Evolutionary conservation across 441 rosid species (phyloP), one percentile per base, ranked within the genome.

Genomic region (Croton setiger): DNA sequence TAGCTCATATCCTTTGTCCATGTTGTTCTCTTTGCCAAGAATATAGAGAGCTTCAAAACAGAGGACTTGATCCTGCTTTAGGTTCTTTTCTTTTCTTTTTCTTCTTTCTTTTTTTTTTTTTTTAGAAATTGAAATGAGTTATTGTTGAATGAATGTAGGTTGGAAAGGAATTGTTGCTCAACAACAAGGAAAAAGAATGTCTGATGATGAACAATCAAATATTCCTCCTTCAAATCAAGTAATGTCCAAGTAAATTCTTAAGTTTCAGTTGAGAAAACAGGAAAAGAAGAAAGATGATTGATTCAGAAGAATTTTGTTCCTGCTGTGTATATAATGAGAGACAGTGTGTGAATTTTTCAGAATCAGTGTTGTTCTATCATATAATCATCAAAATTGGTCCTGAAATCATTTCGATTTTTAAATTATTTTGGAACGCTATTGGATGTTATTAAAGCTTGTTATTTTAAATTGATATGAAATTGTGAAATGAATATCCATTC

Each of bases 21-120:
- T 77, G 69, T 59, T 84, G 86, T 69, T 74, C 85, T 41, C 82
- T 84, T 67, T 70, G 82, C 58, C 88, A 82, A 68, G 88, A 84
- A 74, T 80, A 67, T 43, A 74, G 88, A 69, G 84, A 80, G 73
- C 86, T 84, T 76, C 74, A 71, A 56, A 67, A 39, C 57, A 75
- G 84, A 67, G 77, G 75, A 64, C 79, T 78, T 31, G 82, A 84
- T 73, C 84, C 85, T 63, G 72, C 82, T 67, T 66, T 78, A 67
- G 84, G 82, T 71, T 70, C 31, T 60, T 27, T 36, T 31, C 11
- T 23, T 55, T 60, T 27, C n/a, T 14, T 31, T 11, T 23, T 23
- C 60, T 11, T 23, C 4, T 15, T 14, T 60, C 44, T 20, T 48
- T 4, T n/a, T 14, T 48, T 48, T 48, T 14, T 14, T 5, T 4